phyloP scores from a whole-genome alignment of 2,329 filamentous ascomycete species.

The Camillea tinctor region DNA sequence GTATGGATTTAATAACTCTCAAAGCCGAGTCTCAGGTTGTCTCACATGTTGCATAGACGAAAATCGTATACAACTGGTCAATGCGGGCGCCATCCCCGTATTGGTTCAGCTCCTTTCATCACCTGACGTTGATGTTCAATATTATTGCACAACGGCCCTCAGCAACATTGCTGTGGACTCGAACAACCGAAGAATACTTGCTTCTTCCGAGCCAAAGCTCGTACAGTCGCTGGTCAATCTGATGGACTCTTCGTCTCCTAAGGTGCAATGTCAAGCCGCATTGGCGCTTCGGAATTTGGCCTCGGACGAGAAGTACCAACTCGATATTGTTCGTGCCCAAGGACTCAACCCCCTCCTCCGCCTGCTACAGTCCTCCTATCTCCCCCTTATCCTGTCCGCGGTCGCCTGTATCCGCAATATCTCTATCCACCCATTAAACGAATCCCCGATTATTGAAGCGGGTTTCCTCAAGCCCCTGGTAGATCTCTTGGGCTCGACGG shows the following conservation, averaged over 20 bases:
- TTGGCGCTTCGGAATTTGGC: conserved; percentile 91
- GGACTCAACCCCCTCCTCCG: conserved; percentile 83
- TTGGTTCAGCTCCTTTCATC: conserved; percentile 93
- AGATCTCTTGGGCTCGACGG: conserved; percentile 88
- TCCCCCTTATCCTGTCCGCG: conserved; percentile 92
- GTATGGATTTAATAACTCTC: conserved; percentile 50
- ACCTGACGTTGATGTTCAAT: conserved; percentile 93
- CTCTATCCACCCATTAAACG: conserved; percentile 95
- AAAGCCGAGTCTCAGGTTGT: neutral
- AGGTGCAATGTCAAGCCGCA: conserved; percentile 96
- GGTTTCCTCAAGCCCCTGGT: conserved; percentile 93
- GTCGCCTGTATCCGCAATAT: conserved; percentile 99
- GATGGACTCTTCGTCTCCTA: conserved; percentile 96
- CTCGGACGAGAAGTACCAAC: conserved; percentile 97
- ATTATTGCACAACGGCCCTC: conserved; percentile 97
- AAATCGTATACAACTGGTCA: conserved; percentile 95
- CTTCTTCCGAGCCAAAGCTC: conserved; percentile 84
- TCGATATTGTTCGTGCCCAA: conserved; percentile 90
- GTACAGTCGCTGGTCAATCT: conserved; percentile 92
- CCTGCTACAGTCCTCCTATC: conserved; percentile 90
- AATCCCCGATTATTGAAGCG: conserved; percentile 97
- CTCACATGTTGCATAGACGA: conserved; percentile 62
- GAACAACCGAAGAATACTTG: conserved; percentile 85
- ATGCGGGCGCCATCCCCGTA: conserved; percentile 95
- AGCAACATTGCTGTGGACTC: conserved; percentile 98